Base-by-base conservation (phyloP, 305 asterid genomes). In the Caryopteris hybrid region DNA sequence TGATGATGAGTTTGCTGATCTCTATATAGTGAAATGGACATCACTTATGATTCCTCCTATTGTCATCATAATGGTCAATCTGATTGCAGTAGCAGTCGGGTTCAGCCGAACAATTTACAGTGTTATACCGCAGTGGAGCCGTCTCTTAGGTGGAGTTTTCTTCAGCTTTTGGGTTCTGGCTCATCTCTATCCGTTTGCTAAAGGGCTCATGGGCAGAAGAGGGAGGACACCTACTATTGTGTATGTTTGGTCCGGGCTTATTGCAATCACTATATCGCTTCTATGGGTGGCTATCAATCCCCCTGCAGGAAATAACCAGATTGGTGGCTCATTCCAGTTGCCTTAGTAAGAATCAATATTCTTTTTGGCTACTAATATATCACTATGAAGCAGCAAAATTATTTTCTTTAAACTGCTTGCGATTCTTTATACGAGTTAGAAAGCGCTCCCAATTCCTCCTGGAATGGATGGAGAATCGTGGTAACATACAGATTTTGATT, bases 81-180 rank as follows among this genome's bases (percentile, higher is more conserved):
- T 85, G 72, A 83, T 85, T 2, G 95, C 91, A 0, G 78, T 87
- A 42, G 91, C 89, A 1, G 85, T 87, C 2, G 95, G 95, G 2
- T 47, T 85, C 6, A 83, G 89, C 68, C 75, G 95, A 34, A 87
- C 95, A 2, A 81, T 87, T 16, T 87, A 87, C 62, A 87, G 95
- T 50, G 85, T 77, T 1, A 87, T 87, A 61, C 95, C 95, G 8
- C 89, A 87, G 36, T 87, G 95, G 95, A 87, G 95, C 41, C 86
- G 91, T 13, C 78, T 87, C 4, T 17, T 87, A 10, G 95, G 95
- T 12, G 95, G 95, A 0, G 89, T 81, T 14, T 87, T 85, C 86
- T 85, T 87, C 64, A 87, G 95, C 53, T 87, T 87, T 61, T 87
- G 95, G 95, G 95, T 88, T 34, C 72, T 86, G 68, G 95, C 92